Evolutionary conservation across 805 yeast species (phyloP).

Genomic region (Metschnikowia peoriensis): DNA sequence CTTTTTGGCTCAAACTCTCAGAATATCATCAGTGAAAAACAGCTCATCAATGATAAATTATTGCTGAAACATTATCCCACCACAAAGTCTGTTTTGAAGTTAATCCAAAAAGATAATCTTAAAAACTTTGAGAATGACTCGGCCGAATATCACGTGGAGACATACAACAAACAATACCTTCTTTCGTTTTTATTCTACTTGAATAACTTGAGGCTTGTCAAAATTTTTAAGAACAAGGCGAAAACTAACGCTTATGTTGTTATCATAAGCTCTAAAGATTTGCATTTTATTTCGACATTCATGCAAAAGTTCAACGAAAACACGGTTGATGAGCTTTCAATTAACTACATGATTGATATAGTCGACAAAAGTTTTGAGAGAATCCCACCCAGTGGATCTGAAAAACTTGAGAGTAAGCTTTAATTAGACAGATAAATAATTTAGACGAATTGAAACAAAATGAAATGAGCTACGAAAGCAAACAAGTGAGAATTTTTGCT

Average conservation of each 20-base stretch:
- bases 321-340: constrained; percentile 18
- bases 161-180: constrained; percentile 42
- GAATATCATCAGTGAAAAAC: constrained; percentile 20
- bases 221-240: constrained; percentile 40
- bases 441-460: background rate
- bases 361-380: constrained; percentile 30
- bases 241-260: constrained; percentile 41
- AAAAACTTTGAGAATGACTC: constrained; percentile 16
- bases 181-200: constrained; percentile 39
- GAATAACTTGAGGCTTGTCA: constrained; percentile 32
- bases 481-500: too few relatives aligned
- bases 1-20: constrained; percentile 10
- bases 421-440: background rate
- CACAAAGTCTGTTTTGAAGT: constrained; percentile 16
- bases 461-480: background rate
- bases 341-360: constrained; percentile 35
- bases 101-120: constrained; percentile 17
- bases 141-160: constrained; percentile 26
- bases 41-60: constrained; percentile 24
- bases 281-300: constrained; percentile 24
- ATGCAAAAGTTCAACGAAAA: constrained; percentile 20
- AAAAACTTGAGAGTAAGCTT: background rate
- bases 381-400: background rate
- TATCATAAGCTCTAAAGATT: constrained; percentile 28
- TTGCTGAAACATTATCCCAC: constrained; percentile 22